Conservation (phyloP, 1,139 yeast species). For the Candida gigantensis region DNA sequence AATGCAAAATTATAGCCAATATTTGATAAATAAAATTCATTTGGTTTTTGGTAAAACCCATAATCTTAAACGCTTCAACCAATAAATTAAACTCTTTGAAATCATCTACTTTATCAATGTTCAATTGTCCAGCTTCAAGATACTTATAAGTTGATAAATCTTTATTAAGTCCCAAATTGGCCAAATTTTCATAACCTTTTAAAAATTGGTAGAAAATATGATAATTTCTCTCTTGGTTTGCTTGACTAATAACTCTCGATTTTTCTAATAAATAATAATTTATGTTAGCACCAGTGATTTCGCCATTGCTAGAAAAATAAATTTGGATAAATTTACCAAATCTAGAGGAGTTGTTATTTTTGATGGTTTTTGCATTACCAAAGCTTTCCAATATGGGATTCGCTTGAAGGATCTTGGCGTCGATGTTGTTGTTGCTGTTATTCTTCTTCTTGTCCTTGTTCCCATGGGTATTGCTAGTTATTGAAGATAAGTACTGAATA, state of each 20-base stretch:
- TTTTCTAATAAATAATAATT: constrained; percentile 95
- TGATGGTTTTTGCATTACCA: constrained; percentile 95
- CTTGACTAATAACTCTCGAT: constrained; percentile 87
- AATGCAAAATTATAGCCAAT: constrained; percentile 75
- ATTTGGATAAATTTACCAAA: constrained; percentile 96
- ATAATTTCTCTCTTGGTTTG: constrained; percentile 78
- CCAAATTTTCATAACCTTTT: constrained; percentile 60
- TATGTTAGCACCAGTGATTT: constrained; percentile 84
- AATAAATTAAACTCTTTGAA: constrained; percentile 62
- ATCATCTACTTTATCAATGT: constrained; percentile 76
- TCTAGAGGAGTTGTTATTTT: constrained; percentile 93
- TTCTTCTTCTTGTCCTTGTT: constrained; percentile 7
- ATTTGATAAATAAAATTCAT: constrained; percentile 62
- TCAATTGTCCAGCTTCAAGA: constrained; percentile 52
- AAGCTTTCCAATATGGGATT: constrained; percentile 95
- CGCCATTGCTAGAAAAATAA: constrained; percentile 56
- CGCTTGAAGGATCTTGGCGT: constrained; percentile 85
- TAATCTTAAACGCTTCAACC: constrained; percentile 64
- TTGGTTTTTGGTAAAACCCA: constrained; percentile 66
- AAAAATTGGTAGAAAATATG: constrained; percentile 90
- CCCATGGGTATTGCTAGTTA: constrained; percentile 35
- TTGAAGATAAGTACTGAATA: constrained; percentile 85
- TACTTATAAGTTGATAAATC: constrained; percentile 56
- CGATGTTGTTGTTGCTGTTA: constrained; percentile 43
- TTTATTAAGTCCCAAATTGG: constrained; percentile 48